Percentiles rank a stretch among this genome's conserved stretches.
Evolutionary conservation across 1,139 yeast genomes (phyloP).

Genomic region (Scheffersomyces titani): DNA sequence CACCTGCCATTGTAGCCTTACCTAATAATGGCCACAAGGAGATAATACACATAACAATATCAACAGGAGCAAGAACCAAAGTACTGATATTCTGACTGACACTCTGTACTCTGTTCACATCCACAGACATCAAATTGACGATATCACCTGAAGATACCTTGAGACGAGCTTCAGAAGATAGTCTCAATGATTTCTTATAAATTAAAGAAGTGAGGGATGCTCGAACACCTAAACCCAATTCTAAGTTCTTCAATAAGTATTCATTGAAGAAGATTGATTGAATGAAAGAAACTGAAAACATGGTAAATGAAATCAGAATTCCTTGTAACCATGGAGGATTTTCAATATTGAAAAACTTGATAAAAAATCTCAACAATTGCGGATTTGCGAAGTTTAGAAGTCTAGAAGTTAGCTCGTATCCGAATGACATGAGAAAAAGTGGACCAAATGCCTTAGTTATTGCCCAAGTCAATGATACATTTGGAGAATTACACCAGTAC

Average conservation of each 20-base stretch:
- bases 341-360: conserved; percentile 43
- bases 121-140: conserved; percentile 59
- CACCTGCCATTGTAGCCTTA: conserved; percentile 61
- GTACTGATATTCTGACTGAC: conserved; percentile 54
- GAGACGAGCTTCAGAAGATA: conserved; percentile 49
- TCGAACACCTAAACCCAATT: conserved; percentile 53
- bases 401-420: conserved; percentile 47
- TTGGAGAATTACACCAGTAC: conserved; percentile 16
- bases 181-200: conserved; percentile 50
- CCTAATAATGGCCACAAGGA: conserved; percentile 65
- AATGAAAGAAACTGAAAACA: conserved; percentile 49
- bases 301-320: conserved; percentile 47
- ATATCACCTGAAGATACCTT: conserved; percentile 57
- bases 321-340: conserved; percentile 52
- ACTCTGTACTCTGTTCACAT: conserved; percentile 55
- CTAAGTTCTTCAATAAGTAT: conserved; percentile 51
- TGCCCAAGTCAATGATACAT: conserved; percentile 40
- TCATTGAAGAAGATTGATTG: conserved; percentile 53
- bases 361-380: conserved; percentile 52
- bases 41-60: conserved; percentile 51
- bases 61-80: conserved; percentile 60
- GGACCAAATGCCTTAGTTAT: conserved; percentile 51
- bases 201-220: conserved; percentile 52
- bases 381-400: conserved; percentile 55
- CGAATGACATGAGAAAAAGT: conserved; percentile 41